Conservation (phyloP, 352 stramenopile species). For the Phytophthora constricta region DNA sequence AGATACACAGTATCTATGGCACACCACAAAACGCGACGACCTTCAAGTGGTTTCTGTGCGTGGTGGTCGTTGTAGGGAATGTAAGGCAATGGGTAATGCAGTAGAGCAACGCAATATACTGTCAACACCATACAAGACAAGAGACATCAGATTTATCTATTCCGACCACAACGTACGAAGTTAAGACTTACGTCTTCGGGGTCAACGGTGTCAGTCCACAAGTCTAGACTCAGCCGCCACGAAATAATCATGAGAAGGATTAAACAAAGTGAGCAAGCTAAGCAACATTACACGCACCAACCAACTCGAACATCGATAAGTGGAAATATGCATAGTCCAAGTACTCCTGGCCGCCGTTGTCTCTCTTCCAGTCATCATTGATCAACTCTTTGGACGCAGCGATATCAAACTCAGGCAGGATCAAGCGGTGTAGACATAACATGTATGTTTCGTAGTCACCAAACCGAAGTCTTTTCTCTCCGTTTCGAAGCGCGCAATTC, state of each 20-base stretch:
- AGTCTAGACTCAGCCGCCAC: conserved; percentile 39
- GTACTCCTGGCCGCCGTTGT: conserved; percentile 52
- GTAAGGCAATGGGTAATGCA: conserved; percentile 80
- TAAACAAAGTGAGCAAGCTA: not conserved
- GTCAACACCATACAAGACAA: not conserved
- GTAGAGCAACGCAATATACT: conserved; percentile 84
- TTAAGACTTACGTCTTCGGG: conserved; percentile 64
- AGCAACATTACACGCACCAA: conserved; percentile 43
- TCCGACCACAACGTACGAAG: not conserved
- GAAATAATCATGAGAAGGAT: not conserved
- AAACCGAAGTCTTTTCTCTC: conserved; percentile 41
- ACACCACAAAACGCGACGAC: conserved; percentile 8
- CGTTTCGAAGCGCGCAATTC: conserved; percentile 54
- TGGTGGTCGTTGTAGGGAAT: conserved; percentile 52
- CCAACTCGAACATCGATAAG: conserved; percentile 85
- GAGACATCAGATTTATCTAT: not conserved
- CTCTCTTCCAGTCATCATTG: conserved; percentile 72
- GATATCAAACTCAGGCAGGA: conserved; percentile 80
- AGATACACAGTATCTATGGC: not conserved
- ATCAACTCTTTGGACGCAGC: conserved; percentile 66
- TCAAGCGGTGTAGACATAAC: conserved; percentile 76
- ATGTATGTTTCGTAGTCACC: conserved; percentile 73
- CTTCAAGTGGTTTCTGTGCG: conserved; percentile 60
- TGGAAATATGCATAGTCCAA: conserved; percentile 81
- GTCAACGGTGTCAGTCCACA: conserved; percentile 75